These are phyloP conservation scores for Penicillium sp. DNA, from an alignment of 2,329 filamentous ascomycete genomes.

Conservation along the genomic window DNA sequence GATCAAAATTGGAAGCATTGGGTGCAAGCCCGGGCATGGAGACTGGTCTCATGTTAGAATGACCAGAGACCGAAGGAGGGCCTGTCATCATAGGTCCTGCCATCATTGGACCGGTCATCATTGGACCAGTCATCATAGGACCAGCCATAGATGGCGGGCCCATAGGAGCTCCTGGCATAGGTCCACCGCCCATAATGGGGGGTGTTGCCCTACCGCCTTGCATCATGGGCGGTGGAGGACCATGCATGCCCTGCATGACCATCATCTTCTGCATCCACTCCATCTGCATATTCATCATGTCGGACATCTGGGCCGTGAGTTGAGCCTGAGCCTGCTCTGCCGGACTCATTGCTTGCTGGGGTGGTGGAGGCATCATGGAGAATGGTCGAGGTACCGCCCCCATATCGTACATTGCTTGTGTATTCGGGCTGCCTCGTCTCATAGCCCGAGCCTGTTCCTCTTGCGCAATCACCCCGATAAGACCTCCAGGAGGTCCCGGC, in stretches of 20 bases:
- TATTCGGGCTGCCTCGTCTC: slow-evolving; percentile 74
- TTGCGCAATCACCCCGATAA: slow-evolving; percentile 83
- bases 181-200: slow-evolving; percentile 12
- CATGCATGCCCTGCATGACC: slow-evolving; percentile 61
- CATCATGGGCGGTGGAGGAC: slow-evolving; percentile 33
- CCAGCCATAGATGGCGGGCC: slow-evolving; percentile 23
- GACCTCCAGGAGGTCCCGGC: slow-evolving; percentile 62
- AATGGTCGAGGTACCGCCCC: slow-evolving; percentile 38
- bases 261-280: slow-evolving; percentile 77
- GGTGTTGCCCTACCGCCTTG: slow-evolving; percentile 24
- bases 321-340: slow-evolving; percentile 75
- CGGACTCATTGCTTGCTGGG: slow-evolving; percentile 49
- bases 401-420: slow-evolving; percentile 52
- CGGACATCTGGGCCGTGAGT: slow-evolving; percentile 79
- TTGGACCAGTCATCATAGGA: slow-evolving; percentile 6
- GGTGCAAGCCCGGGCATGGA: slow-evolving; percentile 45
- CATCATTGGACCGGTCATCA: slow-evolving; percentile 8
- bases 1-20: slow-evolving; percentile 35
- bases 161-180: neutral
- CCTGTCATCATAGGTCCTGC: slow-evolving; percentile 10
- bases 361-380: slow-evolving; percentile 33
- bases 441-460: slow-evolving; percentile 79
- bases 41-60: slow-evolving; percentile 45
- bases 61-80: slow-evolving; percentile 24
- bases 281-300: slow-evolving; percentile 94